phyloP scores from a whole-genome alignment of 2,329 filamentous ascomycete genomes.

The Pseudonectria buxi region DNA sequence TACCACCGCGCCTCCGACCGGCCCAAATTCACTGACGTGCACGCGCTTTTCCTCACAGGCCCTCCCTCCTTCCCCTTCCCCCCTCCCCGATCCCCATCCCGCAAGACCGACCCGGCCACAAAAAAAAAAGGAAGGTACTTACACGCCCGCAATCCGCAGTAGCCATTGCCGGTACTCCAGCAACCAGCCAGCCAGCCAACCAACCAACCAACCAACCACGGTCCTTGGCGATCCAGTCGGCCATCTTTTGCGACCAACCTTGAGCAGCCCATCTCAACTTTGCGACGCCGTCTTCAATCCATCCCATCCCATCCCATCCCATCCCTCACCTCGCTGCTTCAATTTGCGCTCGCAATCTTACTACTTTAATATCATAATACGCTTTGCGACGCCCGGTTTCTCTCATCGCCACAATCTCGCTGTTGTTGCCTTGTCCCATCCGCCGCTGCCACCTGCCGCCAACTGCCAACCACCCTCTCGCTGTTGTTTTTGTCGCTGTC shows the following conservation, averaged over 20 bases:
- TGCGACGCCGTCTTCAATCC: too few species aligned
- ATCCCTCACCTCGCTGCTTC: too few species aligned
- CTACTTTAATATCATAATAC: too few species aligned
- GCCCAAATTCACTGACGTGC: slow-evolving; percentile 38
- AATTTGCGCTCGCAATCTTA: too few species aligned
- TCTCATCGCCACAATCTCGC: too few species aligned
- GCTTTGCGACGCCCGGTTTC: too few species aligned
- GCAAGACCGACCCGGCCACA: slow-evolving; percentile 5
- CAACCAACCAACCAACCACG: slow-evolving; percentile 11
- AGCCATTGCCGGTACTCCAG: slow-evolving; percentile 3
- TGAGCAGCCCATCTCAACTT: too few species aligned
- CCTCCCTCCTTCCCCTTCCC: slow-evolving; percentile 23
- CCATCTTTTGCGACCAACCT: slow-evolving; percentile 14
- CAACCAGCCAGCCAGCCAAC: slow-evolving; percentile 8
- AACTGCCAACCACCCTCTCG: background rate
- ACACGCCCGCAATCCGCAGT: slow-evolving; percentile 6
- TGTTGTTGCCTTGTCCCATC: background rate
- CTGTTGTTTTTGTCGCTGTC: slow-evolving; percentile 12
- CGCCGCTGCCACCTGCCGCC: background rate
- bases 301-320: too few species aligned
- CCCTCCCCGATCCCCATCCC: slow-evolving; percentile 7
- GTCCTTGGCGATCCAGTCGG: slow-evolving; percentile 11
- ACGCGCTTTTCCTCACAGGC: slow-evolving; percentile 40
- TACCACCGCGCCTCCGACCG: slow-evolving; percentile 39
- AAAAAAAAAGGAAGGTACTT: slow-evolving; percentile 18